phyloP scores from a whole-genome alignment of 306 rosid species.

The Dalbergia oliveri region DNA sequence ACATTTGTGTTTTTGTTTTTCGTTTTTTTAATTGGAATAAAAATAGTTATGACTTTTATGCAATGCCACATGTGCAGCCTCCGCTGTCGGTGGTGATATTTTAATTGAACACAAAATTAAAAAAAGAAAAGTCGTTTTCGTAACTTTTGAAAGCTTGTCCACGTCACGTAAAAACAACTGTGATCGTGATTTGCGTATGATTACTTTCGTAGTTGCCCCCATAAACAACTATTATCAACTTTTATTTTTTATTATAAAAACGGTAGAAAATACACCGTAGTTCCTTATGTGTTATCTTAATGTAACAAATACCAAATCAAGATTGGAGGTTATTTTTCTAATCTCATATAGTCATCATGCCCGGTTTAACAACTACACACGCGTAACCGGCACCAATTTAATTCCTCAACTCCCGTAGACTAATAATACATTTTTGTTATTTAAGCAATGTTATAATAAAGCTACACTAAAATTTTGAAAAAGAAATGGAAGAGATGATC shows the following conservation, averaged over 20 bases:
- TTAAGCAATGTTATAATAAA: background rate
- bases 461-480: background rate
- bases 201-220: conserved; percentile 40
- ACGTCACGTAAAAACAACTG: conserved; percentile 30
- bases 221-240: conserved; percentile 10
- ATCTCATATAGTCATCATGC: background rate
- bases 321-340: conserved; percentile 4
- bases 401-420: background rate
- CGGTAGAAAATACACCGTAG: background rate
- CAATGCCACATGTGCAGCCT: conserved; percentile 52
- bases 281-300: background rate
- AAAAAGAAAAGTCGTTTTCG: conserved; percentile 37
- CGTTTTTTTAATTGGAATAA: background rate
- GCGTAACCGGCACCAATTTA: background rate
- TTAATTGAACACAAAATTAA: background rate
- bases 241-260: background rate
- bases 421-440: background rate
- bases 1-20: background rate
- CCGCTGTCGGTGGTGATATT: conserved; percentile 58
- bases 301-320: background rate
- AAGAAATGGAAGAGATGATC: background rate
- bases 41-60: conserved; percentile 29
- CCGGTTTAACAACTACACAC: background rate
- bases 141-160: conserved; percentile 38
- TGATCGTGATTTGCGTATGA: conserved; percentile 49